A percentile compares a stretch with the other conserved stretches of the same genome.
These are phyloP conservation scores for Edaphochlamys debaryana DNA, from an alignment of 139 green algal genomes.

Conservation along the genomic window DNA sequence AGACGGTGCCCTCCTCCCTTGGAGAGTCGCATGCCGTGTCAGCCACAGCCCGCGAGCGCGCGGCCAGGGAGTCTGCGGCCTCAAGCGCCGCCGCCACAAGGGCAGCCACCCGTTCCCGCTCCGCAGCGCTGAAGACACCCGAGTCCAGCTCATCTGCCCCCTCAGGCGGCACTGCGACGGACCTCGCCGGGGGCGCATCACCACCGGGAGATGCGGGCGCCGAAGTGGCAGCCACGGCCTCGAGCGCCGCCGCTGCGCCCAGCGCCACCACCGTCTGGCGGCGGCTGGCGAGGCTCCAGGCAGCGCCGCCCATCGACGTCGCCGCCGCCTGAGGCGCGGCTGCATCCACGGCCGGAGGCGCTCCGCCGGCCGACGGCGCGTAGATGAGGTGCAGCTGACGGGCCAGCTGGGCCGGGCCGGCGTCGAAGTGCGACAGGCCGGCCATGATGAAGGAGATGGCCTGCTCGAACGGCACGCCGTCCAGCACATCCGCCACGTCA, in stretches of 20 bases:
- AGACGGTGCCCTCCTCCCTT: no score
- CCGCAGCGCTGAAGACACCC: not conserved
- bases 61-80: slow-evolving; percentile 4
- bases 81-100: slow-evolving; percentile 15
- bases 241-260: not conserved
- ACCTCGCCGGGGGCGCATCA: no score
- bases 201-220: no score
- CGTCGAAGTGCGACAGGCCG: slow-evolving; percentile 18
- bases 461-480: slow-evolving; percentile 38
- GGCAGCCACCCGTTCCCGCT: not conserved
- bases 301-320: not conserved
- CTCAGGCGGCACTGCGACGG: no score
- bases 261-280: not conserved
- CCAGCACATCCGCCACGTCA: slow-evolving; percentile 8
- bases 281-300: not conserved
- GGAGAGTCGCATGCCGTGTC: no score
- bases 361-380: slow-evolving; percentile 5
- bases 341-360: not conserved
- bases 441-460: slow-evolving; percentile 31
- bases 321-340: not conserved
- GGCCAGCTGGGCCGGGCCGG: slow-evolving; percentile 19
- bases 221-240: not conserved
- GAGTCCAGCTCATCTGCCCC: not conserved
- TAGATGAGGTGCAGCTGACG: slow-evolving; percentile 34
- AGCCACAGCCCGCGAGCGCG: no score